Evolutionary conservation across 1,284 basidiomycete genomes (phyloP), one percentile per base, ranked within the genome.

Genomic region (Schizophyllum amplum): DNA sequence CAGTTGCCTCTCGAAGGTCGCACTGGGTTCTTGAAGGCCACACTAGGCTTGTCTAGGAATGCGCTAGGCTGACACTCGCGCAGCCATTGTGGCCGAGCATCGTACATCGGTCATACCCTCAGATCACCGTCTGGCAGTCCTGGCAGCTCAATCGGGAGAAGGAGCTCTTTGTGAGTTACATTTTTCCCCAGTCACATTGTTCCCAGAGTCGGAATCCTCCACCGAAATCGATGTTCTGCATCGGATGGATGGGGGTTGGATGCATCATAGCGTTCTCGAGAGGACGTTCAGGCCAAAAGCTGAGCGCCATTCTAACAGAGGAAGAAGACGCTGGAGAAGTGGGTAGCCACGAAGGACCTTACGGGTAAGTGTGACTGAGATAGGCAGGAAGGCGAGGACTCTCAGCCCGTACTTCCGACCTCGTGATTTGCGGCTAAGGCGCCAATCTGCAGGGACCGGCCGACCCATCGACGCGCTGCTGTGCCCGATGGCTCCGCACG

Each of bases 401-500:
- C 33, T 42, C 33, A 6, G 59, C 76, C 46, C 67, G 75, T 2
- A 73, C 71, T 76, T 60, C 66, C 78, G 48, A 76, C 78, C 63
- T 76, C 81, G 53, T 86, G 83, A 84, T 72, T 80, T 58, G 72
- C 70, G 9, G 84, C 83, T 0, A 65, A 69, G 0, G 62, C 62
- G 1, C 62, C 65, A n/a, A 85, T 13, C 17, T 17, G 33, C 83
- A 1, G 77, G 77, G 0, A 86, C 83, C 1, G 82, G 81, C 0
- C 71, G 84, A 11, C 83, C 83, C 1, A 75, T 85, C 24, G 84
- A 86, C 62, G 80, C 81, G 0, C 77, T 86, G 52, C 80, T 86
- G 24, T 74, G 73, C 4, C 81, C 82, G 3, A 76, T 73, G 1
- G 76, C 75, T 4, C 74, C 81, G 1, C 81, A 78, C 62, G 69